Evolutionary conservation across 1,284 basidiomycete genomes (phyloP), one percentile per base, ranked within the genome.

Genomic region (Leccinum insolens): DNA sequence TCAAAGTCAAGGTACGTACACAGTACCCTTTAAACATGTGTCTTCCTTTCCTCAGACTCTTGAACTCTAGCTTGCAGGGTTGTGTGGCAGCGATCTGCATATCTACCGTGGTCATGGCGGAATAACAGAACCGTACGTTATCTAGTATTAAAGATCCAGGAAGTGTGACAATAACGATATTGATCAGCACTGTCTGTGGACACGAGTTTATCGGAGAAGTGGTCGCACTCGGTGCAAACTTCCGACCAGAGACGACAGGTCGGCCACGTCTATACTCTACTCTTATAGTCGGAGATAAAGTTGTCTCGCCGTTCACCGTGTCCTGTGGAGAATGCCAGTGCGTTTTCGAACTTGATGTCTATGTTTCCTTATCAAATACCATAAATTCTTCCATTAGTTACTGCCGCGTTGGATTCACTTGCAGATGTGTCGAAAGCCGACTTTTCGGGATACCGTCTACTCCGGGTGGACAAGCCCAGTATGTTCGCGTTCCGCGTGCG

Each of bases 401-500:
- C 73, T 96, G 95, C 77, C 84, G 89, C 3, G 77, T 90, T 34
- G 92, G 91, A 31, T 91, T 90, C 76, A 95, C 93, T 2, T 90
- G 87, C 46, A 85, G 95, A 61, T 96, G 95, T 77, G 81, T 84
- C 2, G 79, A 88, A 69, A 87, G 89, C 7, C 79, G 80, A 31
- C 82, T 95, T 9, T 93, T 95, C 76, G 95, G 95, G 46, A 88
- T 88, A 41, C 88, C 90, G 0, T 75, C 79, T 11, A 85, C 95
- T 1, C 89, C 91, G 8, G 95, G 95, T 12, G 93, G 89, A 2
- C 95, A 97, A 81, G 95, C 95, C 0, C 94, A 96, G 79, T 97
- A 92, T 77, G 85, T 95, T 4, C 88, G 91, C 34, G 88, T 95
- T 12, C 94, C 94, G 7, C 86, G 86, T 67, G 94, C 91, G 1